phyloP scores from a whole-genome alignment of 2,329 filamentous ascomycete genomes.

The Thelonectria discophora region DNA sequence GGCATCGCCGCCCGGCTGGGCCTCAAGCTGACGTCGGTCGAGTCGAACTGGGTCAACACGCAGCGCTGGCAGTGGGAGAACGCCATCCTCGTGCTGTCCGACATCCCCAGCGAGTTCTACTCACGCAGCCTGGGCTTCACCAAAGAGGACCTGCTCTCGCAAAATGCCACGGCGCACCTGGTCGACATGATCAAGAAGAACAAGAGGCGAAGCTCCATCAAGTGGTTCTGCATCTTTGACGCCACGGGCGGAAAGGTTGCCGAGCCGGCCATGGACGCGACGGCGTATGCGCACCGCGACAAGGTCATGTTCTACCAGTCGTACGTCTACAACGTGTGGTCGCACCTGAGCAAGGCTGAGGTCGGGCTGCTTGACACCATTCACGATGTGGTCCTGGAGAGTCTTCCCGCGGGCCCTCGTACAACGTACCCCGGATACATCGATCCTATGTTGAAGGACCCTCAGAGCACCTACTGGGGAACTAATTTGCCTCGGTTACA shows the following conservation, averaged over 20 bases:
- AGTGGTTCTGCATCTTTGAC: constrained; percentile 48
- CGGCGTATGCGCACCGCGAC: constrained; percentile 64
- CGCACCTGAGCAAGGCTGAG: neutral
- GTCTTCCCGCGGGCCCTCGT: neutral
- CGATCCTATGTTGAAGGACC: neutral
- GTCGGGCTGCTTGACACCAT: neutral
- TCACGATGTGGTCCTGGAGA: neutral
- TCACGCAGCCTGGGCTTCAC: constrained; percentile 6
- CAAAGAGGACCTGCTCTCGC: neutral
- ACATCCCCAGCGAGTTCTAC: neutral
- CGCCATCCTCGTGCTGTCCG: neutral
- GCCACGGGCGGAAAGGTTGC: constrained; percentile 61
- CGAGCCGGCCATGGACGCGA: constrained; percentile 59
- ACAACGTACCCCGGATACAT: constrained; percentile 1
- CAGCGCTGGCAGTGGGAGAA: neutral
- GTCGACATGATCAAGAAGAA: neutral
- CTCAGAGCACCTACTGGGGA: constrained; percentile 7
- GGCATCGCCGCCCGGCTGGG: neutral
- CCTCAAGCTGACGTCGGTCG: neutral
- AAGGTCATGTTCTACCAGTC: constrained; percentile 65
- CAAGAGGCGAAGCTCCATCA: neutral
- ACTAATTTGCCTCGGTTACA: constrained; percentile 1
- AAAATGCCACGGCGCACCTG: neutral
- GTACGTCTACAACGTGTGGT: constrained; percentile 49
- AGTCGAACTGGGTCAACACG: neutral